These are phyloP conservation scores for Quillaja saponaria DNA, from an alignment of 306 rosid genomes.

Conservation along the genomic window DNA sequence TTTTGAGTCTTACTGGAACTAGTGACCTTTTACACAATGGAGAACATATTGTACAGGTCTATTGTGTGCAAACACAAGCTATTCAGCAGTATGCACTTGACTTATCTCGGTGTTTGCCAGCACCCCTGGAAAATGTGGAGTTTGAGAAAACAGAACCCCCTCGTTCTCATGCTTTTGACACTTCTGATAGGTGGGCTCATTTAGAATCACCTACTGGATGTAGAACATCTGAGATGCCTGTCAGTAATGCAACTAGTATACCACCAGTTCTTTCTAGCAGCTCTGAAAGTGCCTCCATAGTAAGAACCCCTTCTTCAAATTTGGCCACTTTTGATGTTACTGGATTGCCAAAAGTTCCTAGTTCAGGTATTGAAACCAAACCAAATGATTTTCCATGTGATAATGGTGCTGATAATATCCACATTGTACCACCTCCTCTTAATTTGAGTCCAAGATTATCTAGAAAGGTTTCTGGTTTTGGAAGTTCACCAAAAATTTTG, in stretches of 20 bases:
- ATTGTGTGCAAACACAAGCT: constrained; percentile 82
- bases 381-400: constrained; percentile 40
- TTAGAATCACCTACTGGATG: constrained; percentile 34
- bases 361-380: constrained; percentile 42
- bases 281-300: constrained; percentile 42
- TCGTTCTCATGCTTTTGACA: constrained; percentile 38
- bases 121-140: constrained; percentile 55
- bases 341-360: constrained; percentile 38
- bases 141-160: constrained; percentile 44
- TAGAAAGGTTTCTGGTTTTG: constrained; percentile 42
- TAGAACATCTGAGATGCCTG: constrained; percentile 13
- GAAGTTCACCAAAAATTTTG: constrained; percentile 42
- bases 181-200: constrained; percentile 40
- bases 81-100: constrained; percentile 74
- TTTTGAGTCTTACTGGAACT: constrained; percentile 70
- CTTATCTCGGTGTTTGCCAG: constrained; percentile 72
- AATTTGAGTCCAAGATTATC: constrained; percentile 63
- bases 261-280: constrained; percentile 33
- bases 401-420: constrained; percentile 44
- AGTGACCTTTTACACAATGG: constrained; percentile 67
- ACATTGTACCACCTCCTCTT: constrained; percentile 40
- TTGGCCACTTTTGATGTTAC: constrained; percentile 52
- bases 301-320: constrained; percentile 29
- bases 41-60: constrained; percentile 60
- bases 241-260: not conserved